Conservation (phyloP, 352 stramenopile genomes). For the Pythium rhizo-oryzae region DNA sequence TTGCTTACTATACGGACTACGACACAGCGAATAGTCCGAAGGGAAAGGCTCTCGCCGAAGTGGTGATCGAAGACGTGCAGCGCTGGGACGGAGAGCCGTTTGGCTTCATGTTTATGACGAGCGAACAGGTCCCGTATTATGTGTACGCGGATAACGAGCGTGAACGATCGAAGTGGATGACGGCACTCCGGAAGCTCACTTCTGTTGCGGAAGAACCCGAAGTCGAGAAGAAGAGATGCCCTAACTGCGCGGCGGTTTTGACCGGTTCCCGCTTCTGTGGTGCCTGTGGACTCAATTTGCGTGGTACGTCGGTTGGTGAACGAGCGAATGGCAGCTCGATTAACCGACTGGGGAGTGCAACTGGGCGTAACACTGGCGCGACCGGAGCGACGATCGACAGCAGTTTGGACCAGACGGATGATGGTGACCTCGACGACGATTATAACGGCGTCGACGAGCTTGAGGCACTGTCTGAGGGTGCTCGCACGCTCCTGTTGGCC, state of each 20-base stretch:
- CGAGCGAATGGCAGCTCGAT: slow-evolving; percentile 33
- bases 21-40: slow-evolving; percentile 84
- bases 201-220: slow-evolving; percentile 69
- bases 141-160: slow-evolving; percentile 90
- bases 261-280: slow-evolving; percentile 88
- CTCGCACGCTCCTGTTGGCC: slow-evolving; percentile 79
- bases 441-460: slow-evolving; percentile 86
- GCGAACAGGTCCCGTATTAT: slow-evolving; percentile 89
- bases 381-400: slow-evolving; percentile 34
- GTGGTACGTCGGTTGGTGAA: slow-evolving; percentile 70
- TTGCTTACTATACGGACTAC: slow-evolving; percentile 88
- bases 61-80: slow-evolving; percentile 83
- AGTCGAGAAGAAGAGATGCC: slow-evolving; percentile 81
- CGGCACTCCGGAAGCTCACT: slow-evolving; percentile 78
- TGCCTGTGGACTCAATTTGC: slow-evolving; percentile 86
- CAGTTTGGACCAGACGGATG: slow-evolving; percentile 41
- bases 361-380: slow-evolving; percentile 14
- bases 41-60: slow-evolving; percentile 78
- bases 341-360: slow-evolving; percentile 7
- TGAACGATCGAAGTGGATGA: slow-evolving; percentile 90
- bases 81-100: slow-evolving; percentile 87
- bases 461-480: slow-evolving; percentile 84
- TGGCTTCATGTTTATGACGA: slow-evolving; percentile 91
- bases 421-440: slow-evolving; percentile 74
- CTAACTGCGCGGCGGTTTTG: slow-evolving; percentile 83